Evolutionary conservation across 2,329 filamentous ascomycete species (phyloP).

Genomic region (Hymenoscyphus scutula): DNA sequence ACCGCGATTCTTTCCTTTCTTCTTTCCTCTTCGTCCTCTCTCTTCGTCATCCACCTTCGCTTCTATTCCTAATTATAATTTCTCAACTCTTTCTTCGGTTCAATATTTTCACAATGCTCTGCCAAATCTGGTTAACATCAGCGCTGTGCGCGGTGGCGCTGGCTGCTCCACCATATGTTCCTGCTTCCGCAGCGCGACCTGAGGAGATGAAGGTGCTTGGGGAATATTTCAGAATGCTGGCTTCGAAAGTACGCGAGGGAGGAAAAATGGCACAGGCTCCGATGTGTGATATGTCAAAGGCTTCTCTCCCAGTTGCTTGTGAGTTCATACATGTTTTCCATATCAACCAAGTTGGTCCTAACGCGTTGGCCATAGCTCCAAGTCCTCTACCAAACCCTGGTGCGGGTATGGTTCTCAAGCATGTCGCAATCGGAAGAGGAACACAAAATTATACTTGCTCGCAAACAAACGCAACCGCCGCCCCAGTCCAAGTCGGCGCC

Average conservation of each 20-base stretch:
- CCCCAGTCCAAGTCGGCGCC: constrained; percentile 68
- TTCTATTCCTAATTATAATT: constrained; percentile 3
- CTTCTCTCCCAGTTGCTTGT: constrained; percentile 49
- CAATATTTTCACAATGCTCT: constrained; percentile 45
- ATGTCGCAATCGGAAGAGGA: constrained; percentile 83
- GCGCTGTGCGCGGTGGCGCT: constrained; percentile 47
- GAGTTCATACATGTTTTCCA: constrained; percentile 42
- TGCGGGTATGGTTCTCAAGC: constrained; percentile 61
- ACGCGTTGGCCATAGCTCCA: constrained; percentile 43
- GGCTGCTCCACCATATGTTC: constrained; percentile 31
- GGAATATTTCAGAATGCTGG: constrained; percentile 60
- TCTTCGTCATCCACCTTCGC: constrained; percentile 11
- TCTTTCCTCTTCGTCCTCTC: constrained; percentile 8
- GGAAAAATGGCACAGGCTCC: constrained; percentile 45
- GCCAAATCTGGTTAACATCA: constrained; percentile 47
- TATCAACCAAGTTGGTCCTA: constrained; percentile 10
- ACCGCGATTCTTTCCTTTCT: not conserved
- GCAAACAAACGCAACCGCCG: constrained; percentile 54
- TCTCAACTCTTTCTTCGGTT: constrained; percentile 12
- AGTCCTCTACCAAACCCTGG: constrained; percentile 60
- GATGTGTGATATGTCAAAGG: constrained; percentile 53
- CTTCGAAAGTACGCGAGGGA: constrained; percentile 49
- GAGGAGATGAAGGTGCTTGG: constrained; percentile 44
- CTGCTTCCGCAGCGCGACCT: constrained; percentile 23
- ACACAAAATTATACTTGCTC: constrained; percentile 94